Evolutionary conservation across 2,329 filamentous ascomycete species (phyloP), one percentile per base, ranked within the genome.

Genomic region (Raffaelea ambrosiae): DNA sequence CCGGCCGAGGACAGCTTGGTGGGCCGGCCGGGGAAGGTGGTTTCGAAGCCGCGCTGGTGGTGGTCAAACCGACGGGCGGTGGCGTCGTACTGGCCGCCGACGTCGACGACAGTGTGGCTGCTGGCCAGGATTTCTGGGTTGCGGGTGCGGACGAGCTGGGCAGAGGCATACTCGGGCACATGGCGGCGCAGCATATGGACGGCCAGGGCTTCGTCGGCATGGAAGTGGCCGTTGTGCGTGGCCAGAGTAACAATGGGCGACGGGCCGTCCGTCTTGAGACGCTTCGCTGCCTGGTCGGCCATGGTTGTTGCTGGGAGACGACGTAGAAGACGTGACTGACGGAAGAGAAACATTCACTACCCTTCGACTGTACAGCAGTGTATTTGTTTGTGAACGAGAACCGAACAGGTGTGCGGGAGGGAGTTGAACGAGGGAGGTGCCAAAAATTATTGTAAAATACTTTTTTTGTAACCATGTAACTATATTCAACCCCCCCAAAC

Each of bases 211-310:
- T 98, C 93, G 67, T 98, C 93, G 65, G 93, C 93, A 72, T 98
- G 93, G 77, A 98, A 98, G 74, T 96, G 89, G 57, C 93, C 93
- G 70, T 85, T 96, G 78, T 98, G 93, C 26, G 93, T 98, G 62
- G 90, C 93, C 63, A 96, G 94, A 57, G 81, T 69, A 54, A 84
- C 16, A 7, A 13, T 70, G 48, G 60, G 58, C n/a, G 48, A 16
- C 11, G 43, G 29, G 53, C 71, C 68, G 53, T 79, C 74, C 58
- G 84, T 87, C 77, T 95, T 95, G 65, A 94, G 70, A 66, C 87
- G 84, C 71, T 97, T 97, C 53, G 84, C 70, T 60, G 83, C 77
- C 73, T 87, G 79, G 59, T 83, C 51, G 13, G 49, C 74, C 82
- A 86, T 86, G 59, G 55, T 68, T n/a, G n/a, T n/a, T n/a, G n/a